Evolutionary conservation across 139 green algal genomes (phyloP), one percentile per base, ranked within the genome.

Genomic region (Chlamydomonas schloesseri): DNA sequence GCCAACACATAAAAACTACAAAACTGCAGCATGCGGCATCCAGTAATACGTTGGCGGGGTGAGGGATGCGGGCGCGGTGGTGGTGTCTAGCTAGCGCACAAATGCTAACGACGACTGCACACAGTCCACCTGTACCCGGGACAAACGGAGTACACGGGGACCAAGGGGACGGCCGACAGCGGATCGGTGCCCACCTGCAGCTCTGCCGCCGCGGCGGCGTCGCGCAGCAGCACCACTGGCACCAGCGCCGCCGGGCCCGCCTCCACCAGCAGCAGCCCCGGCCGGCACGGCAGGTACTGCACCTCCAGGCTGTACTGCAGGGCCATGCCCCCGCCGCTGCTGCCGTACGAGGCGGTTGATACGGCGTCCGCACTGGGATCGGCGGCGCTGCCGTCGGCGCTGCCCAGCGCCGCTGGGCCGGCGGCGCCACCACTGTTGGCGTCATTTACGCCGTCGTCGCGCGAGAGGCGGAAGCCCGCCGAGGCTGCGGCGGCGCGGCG

Each of bases 221-320:
- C 36, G 37, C 31, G 24, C 75, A 82, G 6, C 33, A 82, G 34
- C 58, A 72, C 57, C 58, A 82, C 33, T 1, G 75, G 75, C 58
- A 82, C 34, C 34, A 42, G 34, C 21, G 34, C 58, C 20, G 71
- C 5, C 3, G 57, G 57, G 8, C 36, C 29, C 24, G 23, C 58
- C 50, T 82, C 75, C 34, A 82, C 1, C 58, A 82, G 26, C 75
- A 82, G 75, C 75, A 82, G 60, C 23, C 75, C 75, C 34, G 75
- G 57, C 75, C 37, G 26, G 11, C 21, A 5, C 26, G 75, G 75
- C 58, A 82, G 28, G 75, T 82, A 82, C 55, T 36, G 58, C 75
- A 82, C 11, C 33, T 81, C 74, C 10, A 81, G n/a, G 13, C 26
- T 58, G 75, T 72, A 82, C 58, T 14, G 36, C 58, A 82, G 60